phyloP scores from a whole-genome alignment of 441 rosid genomes.

The Gossypium davidsonii region DNA sequence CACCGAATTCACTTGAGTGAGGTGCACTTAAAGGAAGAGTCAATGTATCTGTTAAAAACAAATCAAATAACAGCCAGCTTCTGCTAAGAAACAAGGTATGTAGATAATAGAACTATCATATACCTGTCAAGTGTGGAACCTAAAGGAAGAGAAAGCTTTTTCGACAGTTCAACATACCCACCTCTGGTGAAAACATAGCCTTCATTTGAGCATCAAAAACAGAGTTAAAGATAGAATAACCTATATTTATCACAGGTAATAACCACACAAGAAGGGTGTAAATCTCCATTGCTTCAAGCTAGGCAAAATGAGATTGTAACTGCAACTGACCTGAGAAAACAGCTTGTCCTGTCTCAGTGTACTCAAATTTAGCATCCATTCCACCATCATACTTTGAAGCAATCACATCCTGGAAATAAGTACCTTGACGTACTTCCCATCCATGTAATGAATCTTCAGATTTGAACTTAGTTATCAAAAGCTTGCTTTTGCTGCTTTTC shows the following conservation, averaged over 20 bases:
- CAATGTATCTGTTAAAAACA: neutral
- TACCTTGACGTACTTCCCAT: constrained; percentile 87
- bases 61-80: constrained; percentile 8
- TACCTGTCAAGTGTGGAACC: constrained; percentile 94
- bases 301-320: neutral
- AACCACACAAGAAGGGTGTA: neutral
- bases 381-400: constrained; percentile 86
- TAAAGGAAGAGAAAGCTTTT: constrained; percentile 67
- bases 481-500: constrained; percentile 95
- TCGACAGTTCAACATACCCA: constrained; percentile 84
- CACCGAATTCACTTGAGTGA: constrained; percentile 11
- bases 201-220: constrained; percentile 24
- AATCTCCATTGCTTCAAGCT: neutral
- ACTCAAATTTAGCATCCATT: constrained; percentile 88
- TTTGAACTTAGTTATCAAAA: constrained; percentile 73
- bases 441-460: constrained; percentile 56
- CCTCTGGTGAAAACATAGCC: constrained; percentile 92
- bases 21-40: constrained; percentile 15
- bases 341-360: constrained; percentile 71
- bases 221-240: constrained; percentile 13
- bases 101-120: constrained; percentile 11
- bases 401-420: constrained; percentile 79
- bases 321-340: constrained; percentile 70
- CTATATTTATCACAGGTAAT: neutral
- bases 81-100: neutral